A percentile compares a stretch with the other conserved stretches of the same genome.
phyloP scores from a whole-genome alignment of 2,329 filamentous ascomycete genomes.

The Diaporthe helianthi region DNA sequence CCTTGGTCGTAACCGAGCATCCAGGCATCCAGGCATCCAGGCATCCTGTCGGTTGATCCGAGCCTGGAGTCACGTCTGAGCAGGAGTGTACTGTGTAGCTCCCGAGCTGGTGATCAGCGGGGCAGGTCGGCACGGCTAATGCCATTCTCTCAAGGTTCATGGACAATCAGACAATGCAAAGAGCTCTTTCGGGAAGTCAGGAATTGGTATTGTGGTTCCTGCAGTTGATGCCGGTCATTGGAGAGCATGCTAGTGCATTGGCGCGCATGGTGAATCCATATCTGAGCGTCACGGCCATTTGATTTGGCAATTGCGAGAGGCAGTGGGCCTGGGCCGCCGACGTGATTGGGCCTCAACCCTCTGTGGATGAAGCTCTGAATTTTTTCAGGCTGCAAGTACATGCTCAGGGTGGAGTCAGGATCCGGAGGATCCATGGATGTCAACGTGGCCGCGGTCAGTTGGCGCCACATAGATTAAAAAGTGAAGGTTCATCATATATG shows the following conservation, averaged over 20 bases:
- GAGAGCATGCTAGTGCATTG: conserved; percentile 2
- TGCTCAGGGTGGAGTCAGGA: conserved; percentile 13
- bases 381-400: conserved; percentile 5
- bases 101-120: conserved; percentile 10
- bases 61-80: neutral
- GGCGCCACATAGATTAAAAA: conserved; percentile 15
- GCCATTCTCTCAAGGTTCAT: neutral
- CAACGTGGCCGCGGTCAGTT: conserved; percentile 15
- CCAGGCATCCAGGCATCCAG: too few species aligned
- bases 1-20: conserved; percentile 5
- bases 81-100: too few species aligned
- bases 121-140: neutral
- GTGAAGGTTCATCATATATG: conserved; percentile 4
- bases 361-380: conserved; percentile 13
- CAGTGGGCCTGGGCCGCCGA: neutral
- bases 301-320: conserved; percentile 17
- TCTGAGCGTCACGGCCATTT: neutral
- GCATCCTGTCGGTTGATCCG: neutral
- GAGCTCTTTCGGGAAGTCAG: neutral
- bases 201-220: conserved; percentile 15
- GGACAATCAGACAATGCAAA: neutral
- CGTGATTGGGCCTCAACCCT: conserved; percentile 12
- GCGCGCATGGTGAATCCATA: conserved; percentile 12
- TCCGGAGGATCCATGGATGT: conserved; percentile 13
- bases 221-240: conserved; percentile 14